Percentiles rank a stretch among this genome's conserved stretches.
These are phyloP conservation scores for Trifolium subterraneum DNA, from an alignment of 306 rosid species.

Conservation along the genomic window DNA sequence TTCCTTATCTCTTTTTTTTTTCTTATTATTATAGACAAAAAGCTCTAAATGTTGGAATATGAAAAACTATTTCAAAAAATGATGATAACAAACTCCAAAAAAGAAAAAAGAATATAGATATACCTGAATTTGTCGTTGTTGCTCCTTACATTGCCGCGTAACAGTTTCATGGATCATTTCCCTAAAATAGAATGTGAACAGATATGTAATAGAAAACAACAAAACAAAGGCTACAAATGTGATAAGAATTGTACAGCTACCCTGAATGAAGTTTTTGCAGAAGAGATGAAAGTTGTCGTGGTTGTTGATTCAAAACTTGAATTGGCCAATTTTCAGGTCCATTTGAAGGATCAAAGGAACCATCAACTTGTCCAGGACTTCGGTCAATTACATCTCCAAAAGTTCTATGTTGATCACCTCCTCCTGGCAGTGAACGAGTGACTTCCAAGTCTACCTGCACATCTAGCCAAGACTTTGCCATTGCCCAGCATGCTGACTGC, in stretches of 20 bases:
- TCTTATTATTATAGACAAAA: not conserved
- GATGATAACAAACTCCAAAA: slow-evolving; percentile 20
- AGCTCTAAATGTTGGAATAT: slow-evolving; percentile 29
- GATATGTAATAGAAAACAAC: slow-evolving; percentile 23
- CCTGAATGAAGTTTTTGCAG: slow-evolving; percentile 95
- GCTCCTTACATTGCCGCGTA: slow-evolving; percentile 87
- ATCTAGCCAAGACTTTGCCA: slow-evolving; percentile 94
- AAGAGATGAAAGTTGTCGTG: slow-evolving; percentile 81
- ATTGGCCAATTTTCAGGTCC: slow-evolving; percentile 87
- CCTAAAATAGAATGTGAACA: slow-evolving; percentile 54
- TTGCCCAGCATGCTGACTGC: slow-evolving; percentile 99
- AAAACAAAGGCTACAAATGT: slow-evolving; percentile 25
- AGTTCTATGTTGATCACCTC: slow-evolving; percentile 64
- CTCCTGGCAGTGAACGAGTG: slow-evolving; percentile 65
- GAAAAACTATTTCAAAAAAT: slow-evolving; percentile 40
- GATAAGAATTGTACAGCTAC: slow-evolving; percentile 50
- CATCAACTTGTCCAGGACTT: slow-evolving; percentile 68
- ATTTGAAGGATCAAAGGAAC: slow-evolving; percentile 54
- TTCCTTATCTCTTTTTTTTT: not conserved
- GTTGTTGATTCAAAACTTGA: slow-evolving; percentile 90
- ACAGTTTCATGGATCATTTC: slow-evolving; percentile 84
- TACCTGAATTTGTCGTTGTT: slow-evolving; percentile 97
- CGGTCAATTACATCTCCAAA: slow-evolving; percentile 64
- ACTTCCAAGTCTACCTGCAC: slow-evolving; percentile 90
- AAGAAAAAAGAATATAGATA: not conserved